Base-by-base conservation (phyloP, 352 stramenopile species). In the Globisporangium solare region DNA sequence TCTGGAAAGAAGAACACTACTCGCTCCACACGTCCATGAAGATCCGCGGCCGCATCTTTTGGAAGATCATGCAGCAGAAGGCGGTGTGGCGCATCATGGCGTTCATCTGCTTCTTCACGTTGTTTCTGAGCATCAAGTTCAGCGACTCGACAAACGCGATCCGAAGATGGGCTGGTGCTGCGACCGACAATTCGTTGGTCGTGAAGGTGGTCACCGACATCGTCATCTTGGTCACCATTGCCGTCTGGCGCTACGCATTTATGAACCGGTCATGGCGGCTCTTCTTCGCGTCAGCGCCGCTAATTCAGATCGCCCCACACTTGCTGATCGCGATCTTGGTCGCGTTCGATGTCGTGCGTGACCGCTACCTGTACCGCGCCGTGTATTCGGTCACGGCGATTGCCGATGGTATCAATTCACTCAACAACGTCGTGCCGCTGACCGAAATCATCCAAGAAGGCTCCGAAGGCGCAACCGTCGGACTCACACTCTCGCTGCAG, bases 41-140 rank as follows among this genome's bases (percentile, higher is more conserved):
- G 62, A 75, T 82, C 32, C 78, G 76, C 40, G 76, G 66, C 17
- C 70, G 82, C 52, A 85, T 82, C 53, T 66, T 85, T 51, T 87
- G 74, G 79, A 89, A 87, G 64, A 84, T 86, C 67, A 84, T 86
- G 67, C 72, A 86, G 64, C 79, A 89, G 60, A 86, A 87, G 56
- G 79, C 74, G 8, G 76, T 89, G 68, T 87, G 79, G 76, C 71
- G 71, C 22, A 79, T 86, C 54, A 60, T 89, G 14, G 71, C 46
- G 2, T 84, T 84, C 56, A 58, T 68, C n/a, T 73, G 61, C 46
- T 68, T 74, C 49, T 82, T 78, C 57, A 76, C 69, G 3, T 43
- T 84, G 0, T 79, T 84, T 46, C 59, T 66, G 31, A 42, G 50
- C 35, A 73, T 83, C 43, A 51, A 56, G 0, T 77, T 83, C 60